Evolutionary conservation across 2,329 filamentous ascomycete genomes (phyloP).

Genomic region (Fusarium pseudocircinatum): DNA sequence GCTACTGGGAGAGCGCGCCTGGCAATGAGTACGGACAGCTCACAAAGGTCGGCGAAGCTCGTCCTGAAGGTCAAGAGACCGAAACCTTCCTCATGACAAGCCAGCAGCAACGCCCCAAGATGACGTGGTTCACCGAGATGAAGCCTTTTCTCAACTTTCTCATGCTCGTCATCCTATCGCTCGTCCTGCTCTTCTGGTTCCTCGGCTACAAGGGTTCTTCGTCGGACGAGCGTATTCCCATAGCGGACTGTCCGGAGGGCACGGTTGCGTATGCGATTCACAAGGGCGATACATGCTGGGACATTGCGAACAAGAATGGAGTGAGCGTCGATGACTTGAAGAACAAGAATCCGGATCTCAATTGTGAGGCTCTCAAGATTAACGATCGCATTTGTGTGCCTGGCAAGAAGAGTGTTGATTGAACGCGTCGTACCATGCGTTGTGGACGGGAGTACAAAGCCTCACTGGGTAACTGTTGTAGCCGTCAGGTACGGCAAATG

Average conservation of each 20-base stretch:
- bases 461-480: neutral
- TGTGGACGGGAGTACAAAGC: neutral
- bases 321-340: conserved; percentile 58
- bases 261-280: conserved; percentile 52
- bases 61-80: conserved; percentile 42
- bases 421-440: neutral
- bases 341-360: conserved; percentile 55
- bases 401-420: conserved; percentile 13
- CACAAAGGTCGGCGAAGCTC: conserved; percentile 49
- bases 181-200: conserved; percentile 62
- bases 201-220: conserved; percentile 48
- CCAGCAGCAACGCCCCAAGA: conserved; percentile 36
- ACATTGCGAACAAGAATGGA: conserved; percentile 55
- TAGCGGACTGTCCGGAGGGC: conserved; percentile 44
- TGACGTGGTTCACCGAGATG: conserved; percentile 62
- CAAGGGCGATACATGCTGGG: conserved; percentile 64
- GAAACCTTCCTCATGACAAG: conserved; percentile 46
- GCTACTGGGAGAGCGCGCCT: conserved; percentile 60
- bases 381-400: conserved; percentile 59
- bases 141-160: conserved; percentile 68
- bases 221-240: conserved; percentile 19
- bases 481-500: neutral
- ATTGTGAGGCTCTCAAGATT: conserved; percentile 57
- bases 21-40: conserved; percentile 61
- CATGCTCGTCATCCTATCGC: conserved; percentile 60